Base-by-base conservation (phyloP, 345 rosid genomes). In the Eutrema yunnanense region DNA sequence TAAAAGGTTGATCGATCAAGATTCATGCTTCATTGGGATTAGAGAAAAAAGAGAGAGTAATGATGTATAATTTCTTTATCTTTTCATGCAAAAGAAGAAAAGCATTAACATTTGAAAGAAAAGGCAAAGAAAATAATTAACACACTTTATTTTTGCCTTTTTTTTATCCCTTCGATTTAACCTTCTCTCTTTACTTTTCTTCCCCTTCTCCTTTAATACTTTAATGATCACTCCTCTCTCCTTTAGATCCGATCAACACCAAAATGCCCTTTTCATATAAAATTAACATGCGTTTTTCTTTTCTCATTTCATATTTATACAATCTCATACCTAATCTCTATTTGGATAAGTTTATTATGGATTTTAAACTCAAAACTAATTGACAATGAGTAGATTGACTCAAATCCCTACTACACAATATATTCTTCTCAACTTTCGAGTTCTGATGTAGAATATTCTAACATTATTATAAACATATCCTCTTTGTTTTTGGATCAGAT, bases 21-120 rank as follows among this genome's bases (percentile, higher is more conserved):
- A 76, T 64, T 76, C 70, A 76, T 76, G 72, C 56, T 76, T 76
- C 80, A 70, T 76, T 37, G 80, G 80, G 80, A 76, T 76, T 70
- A 76, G 75, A 57, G 75, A 76, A 64, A 53, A 71, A 76, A 77
- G 72, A 71, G 72, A 51, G 62, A 58, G 73, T 71, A 51, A 77
- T 77, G 64, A 77, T 77, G 51, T 2, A 50, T 71, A 71, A 51
- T 34, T 65, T 71, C 76, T 71, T 74, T 76, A 62, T 69, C 70
- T 69, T 75, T 77, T 71, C 76, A 77, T 77, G 76, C 80, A 71
- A 77, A 77, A 77, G 72, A 41, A 71, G 72, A 65, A 77, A 68
- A 71, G 72, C 76, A 71, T 55, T 62, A 37, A 62, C 53, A 63
- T 76, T 76, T 76, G 61, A 71, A 54, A 53, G 41, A 10, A 73